These are phyloP conservation scores for Sordariomycetes sp. DNA, from an alignment of 2,329 filamentous ascomycete species.

Conservation along the genomic window DNA sequence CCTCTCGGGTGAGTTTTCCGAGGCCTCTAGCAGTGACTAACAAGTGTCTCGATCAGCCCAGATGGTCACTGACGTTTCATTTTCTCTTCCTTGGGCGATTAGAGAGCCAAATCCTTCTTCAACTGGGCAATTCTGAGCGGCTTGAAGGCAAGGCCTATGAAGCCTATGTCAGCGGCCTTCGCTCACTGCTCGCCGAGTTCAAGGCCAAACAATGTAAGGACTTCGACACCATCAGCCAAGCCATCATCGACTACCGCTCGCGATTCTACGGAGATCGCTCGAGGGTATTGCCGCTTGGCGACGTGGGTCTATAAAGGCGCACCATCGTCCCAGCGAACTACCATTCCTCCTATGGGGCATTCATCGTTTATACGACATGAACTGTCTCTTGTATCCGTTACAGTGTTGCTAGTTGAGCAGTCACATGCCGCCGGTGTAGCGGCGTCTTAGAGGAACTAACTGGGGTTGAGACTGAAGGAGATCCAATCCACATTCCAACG, in stretches of 20 bases:
- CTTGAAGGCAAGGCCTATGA: conserved; percentile 47
- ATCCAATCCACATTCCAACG: neutral
- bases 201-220: conserved; percentile 48
- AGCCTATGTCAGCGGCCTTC: conserved; percentile 49
- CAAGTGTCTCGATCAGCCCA: neutral
- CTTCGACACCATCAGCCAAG: conserved; percentile 51
- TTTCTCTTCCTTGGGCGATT: conserved; percentile 1
- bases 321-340: neutral
- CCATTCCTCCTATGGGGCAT: neutral
- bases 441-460: neutral
- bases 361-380: neutral
- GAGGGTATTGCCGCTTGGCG: conserved; percentile 46
- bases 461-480: neutral
- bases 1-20: conserved; percentile 55
- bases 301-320: conserved; percentile 21
- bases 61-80: conserved; percentile 5
- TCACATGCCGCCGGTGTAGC: neutral
- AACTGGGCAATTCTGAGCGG: conserved; percentile 54
- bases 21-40: conserved; percentile 7
- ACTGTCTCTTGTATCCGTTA: neutral
- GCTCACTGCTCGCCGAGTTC: conserved; percentile 44
- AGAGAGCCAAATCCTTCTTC: conserved; percentile 64
- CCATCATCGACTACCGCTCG: conserved; percentile 54
- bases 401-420: neutral
- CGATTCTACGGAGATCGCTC: conserved; percentile 51